Evolutionary conservation across 129 eudicot species (phyloP).

Genomic region (Heracleum sosnowskyi): DNA sequence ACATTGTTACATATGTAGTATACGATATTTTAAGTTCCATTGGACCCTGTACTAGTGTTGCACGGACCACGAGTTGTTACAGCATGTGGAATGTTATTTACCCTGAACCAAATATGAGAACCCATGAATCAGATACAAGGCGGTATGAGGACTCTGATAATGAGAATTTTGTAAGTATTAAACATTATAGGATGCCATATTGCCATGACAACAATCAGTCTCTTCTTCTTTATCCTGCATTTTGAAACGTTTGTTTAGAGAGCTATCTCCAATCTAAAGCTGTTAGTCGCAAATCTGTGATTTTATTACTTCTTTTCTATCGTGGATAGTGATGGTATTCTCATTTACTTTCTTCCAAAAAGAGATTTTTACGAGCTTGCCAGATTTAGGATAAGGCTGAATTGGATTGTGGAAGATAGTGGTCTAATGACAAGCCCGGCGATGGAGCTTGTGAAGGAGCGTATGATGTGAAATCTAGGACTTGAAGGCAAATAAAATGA

Average conservation of each 20-base stretch:
- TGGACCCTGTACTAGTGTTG: neutral
- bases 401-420: neutral
- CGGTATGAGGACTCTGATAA: neutral
- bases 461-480: neutral
- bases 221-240: neutral
- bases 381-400: neutral
- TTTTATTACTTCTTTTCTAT: neutral
- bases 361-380: neutral
- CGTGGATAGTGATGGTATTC: neutral
- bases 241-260: neutral
- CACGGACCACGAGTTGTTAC: neutral
- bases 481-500: neutral
- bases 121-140: neutral
- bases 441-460: neutral
- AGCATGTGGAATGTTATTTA: neutral
- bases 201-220: neutral
- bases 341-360: neutral
- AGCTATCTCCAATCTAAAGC: neutral
- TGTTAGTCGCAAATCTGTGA: neutral
- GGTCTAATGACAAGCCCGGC: neutral
- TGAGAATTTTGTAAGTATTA: neutral
- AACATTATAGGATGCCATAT: neutral
- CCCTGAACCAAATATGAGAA: neutral
- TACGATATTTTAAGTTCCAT: neutral
- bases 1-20: neutral